A percentile compares a stretch with the other conserved stretches of the same genome.
Evolutionary conservation across 2,329 filamentous ascomycete species (phyloP).

Genomic region (Trichoderma koningiopsis): DNA sequence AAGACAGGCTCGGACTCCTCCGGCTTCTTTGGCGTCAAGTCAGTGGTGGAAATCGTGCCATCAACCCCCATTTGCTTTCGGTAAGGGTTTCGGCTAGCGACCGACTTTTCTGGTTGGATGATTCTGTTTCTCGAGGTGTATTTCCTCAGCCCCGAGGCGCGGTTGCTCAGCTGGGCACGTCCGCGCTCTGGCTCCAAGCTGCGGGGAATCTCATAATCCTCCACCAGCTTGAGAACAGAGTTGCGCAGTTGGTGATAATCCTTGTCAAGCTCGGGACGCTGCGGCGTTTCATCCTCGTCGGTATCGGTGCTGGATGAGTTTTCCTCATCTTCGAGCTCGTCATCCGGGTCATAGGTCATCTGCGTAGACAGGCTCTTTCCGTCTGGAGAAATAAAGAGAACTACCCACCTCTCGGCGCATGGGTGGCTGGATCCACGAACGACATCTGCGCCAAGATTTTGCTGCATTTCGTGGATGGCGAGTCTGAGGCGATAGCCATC

Average conservation of each 20-base stretch:
- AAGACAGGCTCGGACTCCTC: slow-evolving; percentile 57
- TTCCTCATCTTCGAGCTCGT: slow-evolving; percentile 67
- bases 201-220: slow-evolving; percentile 79
- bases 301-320: slow-evolving; percentile 63
- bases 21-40: slow-evolving; percentile 30
- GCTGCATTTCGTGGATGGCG: slow-evolving; percentile 71
- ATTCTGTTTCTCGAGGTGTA: slow-evolving; percentile 63
- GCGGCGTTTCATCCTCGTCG: slow-evolving; percentile 62
- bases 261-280: slow-evolving; percentile 67
- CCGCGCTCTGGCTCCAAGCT: slow-evolving; percentile 61
- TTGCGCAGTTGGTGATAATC: slow-evolving; percentile 81
- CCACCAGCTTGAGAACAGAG: slow-evolving; percentile 76
- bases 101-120: slow-evolving; percentile 53
- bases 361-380: slow-evolving; percentile 69
- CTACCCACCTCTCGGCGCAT: slow-evolving; percentile 80
- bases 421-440: slow-evolving; percentile 72
- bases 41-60: slow-evolving; percentile 20
- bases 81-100: slow-evolving; percentile 62
- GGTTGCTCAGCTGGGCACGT: slow-evolving; percentile 69
- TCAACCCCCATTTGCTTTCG: slow-evolving; percentile 40
- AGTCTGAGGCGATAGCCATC: slow-evolving; percentile 66
- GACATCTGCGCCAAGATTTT: slow-evolving; percentile 64
- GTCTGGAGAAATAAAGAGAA: slow-evolving; percentile 75
- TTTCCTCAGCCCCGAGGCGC: slow-evolving; percentile 62
- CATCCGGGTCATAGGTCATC: slow-evolving; percentile 71